Percentiles rank a stretch among this genome's conserved stretches.
phyloP scores from a whole-genome alignment of 345 rosid genomes.

The Citrus cavaleriei region DNA sequence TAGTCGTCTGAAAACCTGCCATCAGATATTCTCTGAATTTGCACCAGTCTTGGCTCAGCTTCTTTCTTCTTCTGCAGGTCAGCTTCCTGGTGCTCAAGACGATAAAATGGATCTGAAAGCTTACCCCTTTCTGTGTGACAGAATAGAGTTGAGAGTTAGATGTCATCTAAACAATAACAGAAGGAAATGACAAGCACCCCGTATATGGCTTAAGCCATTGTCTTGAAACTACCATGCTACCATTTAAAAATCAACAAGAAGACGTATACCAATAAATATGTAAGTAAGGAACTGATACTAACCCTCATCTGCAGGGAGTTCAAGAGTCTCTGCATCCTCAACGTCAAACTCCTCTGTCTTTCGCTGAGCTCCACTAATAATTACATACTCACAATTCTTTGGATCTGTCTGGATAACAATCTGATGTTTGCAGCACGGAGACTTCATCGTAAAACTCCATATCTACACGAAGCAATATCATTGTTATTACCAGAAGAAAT shows the following conservation, averaged over 20 bases:
- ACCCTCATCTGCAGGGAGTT: slow-evolving; percentile 97
- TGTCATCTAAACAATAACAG: not conserved
- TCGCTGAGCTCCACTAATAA: slow-evolving; percentile 83
- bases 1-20: slow-evolving; percentile 84
- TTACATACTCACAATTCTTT: slow-evolving; percentile 84
- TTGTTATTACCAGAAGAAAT: not conserved
- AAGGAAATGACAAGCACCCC: not conserved
- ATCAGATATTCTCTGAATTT: slow-evolving; percentile 81
- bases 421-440: slow-evolving; percentile 91
- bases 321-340: slow-evolving; percentile 94
- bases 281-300: slow-evolving; percentile 3
- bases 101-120: slow-evolving; percentile 94
- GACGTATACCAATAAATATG: not conserved
- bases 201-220: not conserved
- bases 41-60: slow-evolving; percentile 84
- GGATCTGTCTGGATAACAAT: slow-evolving; percentile 98
- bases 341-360: slow-evolving; percentile 83
- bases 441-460: slow-evolving; percentile 96
- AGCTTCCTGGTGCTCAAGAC: slow-evolving; percentile 87
- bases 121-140: slow-evolving; percentile 71
- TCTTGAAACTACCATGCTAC: not conserved
- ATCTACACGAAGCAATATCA: slow-evolving; percentile 46
- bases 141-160: slow-evolving; percentile 4
- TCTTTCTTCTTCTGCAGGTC: slow-evolving; percentile 96
- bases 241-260: not conserved